Evolutionary conservation across 2,329 filamentous ascomycete genomes (phyloP).

Genomic region (Epichloe aotearoae): DNA sequence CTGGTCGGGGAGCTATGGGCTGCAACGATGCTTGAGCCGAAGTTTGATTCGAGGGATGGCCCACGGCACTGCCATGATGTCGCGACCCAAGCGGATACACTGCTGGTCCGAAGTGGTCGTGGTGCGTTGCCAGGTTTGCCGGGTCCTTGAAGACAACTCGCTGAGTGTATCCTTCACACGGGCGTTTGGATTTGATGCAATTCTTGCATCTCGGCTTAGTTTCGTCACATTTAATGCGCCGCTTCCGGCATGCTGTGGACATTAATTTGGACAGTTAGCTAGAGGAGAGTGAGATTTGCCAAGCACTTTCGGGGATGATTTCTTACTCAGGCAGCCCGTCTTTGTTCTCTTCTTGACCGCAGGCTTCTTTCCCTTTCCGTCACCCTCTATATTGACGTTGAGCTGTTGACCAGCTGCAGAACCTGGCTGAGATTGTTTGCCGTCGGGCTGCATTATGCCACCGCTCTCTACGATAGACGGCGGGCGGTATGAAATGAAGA

Average conservation of each 20-base stretch:
- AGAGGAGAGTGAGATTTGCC: neutral
- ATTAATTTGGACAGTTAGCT: constrained; percentile 9
- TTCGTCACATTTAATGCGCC: constrained; percentile 95
- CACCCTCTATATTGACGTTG: constrained; percentile 25
- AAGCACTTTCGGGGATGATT: neutral
- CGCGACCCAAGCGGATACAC: constrained; percentile 29
- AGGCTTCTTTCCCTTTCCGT: constrained; percentile 32
- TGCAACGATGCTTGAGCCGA: constrained; percentile 25
- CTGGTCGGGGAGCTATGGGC: constrained; percentile 39
- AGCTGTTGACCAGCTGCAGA: constrained; percentile 18
- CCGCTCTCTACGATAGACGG: constrained; percentile 1
- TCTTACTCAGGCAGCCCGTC: constrained; percentile 79
- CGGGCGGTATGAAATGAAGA: neutral
- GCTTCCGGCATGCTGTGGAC: constrained; percentile 66
- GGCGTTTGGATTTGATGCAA: constrained; percentile 73
- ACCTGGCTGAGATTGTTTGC: constrained; percentile 12
- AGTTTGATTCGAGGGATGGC: constrained; percentile 19
- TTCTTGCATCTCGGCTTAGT: constrained; percentile 71
- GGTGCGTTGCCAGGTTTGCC: constrained; percentile 16
- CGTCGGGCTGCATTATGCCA: constrained; percentile 5
- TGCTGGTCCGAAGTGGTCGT: constrained; percentile 30
- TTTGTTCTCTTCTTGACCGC: constrained; percentile 63
- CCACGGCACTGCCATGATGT: constrained; percentile 13
- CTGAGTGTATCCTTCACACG: constrained; percentile 75
- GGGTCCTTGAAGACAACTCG: constrained; percentile 70